A percentile compares a stretch with the other conserved stretches of the same genome.
Conservation (phyloP, 2,329 filamentous ascomycete genomes). For the Ophiobolus disseminans region DNA sequence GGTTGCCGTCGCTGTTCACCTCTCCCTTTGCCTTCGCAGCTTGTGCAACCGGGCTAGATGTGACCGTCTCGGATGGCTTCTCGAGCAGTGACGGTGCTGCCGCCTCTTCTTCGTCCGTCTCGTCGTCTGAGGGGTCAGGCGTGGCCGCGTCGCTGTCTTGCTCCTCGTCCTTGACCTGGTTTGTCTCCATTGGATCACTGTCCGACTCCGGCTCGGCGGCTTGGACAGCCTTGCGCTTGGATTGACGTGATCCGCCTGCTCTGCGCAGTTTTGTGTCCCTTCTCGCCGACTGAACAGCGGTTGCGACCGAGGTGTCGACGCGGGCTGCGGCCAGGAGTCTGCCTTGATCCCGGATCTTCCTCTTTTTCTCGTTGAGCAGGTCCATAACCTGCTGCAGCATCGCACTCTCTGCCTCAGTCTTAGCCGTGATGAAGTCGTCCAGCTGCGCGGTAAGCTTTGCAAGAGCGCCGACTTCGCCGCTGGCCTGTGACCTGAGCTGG, state of each 20-base stretch:
- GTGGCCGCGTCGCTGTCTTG: constrained; percentile 37
- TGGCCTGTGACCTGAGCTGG: constrained; percentile 52
- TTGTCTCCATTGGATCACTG: constrained; percentile 43
- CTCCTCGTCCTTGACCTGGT: constrained; percentile 36
- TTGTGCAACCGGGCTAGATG: constrained; percentile 25
- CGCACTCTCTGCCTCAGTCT: constrained; percentile 70
- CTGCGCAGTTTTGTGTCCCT: constrained; percentile 36
- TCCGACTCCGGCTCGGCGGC: constrained; percentile 33
- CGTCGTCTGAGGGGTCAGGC: constrained; percentile 45
- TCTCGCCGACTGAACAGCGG: constrained; percentile 36
- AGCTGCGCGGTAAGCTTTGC: constrained; percentile 67
- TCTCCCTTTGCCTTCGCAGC: constrained; percentile 20
- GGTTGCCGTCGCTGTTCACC: constrained; percentile 23
- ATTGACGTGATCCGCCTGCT: constrained; percentile 41
- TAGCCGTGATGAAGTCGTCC: constrained; percentile 70
- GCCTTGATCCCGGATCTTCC: constrained; percentile 78
- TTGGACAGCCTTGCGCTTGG: constrained; percentile 45
- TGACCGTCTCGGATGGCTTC: constrained; percentile 26
- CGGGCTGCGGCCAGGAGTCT: constrained; percentile 65
- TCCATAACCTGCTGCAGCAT: constrained; percentile 73
- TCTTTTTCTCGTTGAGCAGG: constrained; percentile 79
- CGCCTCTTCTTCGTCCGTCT: constrained; percentile 44
- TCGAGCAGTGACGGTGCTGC: constrained; percentile 13
- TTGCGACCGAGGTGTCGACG: constrained; percentile 35
- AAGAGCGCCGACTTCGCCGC: constrained; percentile 63